Percentiles rank a stretch among this genome's conserved stretches.
Conservation (phyloP, 1,139 yeast species). For the Diutina neorugosa region DNA sequence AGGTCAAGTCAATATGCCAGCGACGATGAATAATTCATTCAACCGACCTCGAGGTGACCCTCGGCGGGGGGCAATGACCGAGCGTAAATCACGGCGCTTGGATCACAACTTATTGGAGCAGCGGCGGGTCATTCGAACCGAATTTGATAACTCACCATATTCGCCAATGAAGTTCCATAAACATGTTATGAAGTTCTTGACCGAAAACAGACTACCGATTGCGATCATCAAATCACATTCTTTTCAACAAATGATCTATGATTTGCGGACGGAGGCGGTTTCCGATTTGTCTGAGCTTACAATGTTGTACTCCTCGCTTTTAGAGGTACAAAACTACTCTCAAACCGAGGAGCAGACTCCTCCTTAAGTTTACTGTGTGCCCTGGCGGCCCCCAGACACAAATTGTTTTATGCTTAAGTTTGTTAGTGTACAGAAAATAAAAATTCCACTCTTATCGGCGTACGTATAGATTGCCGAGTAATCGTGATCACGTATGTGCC, state of each 20-base stretch:
- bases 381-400: too few relatives aligned
- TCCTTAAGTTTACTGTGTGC: neutral
- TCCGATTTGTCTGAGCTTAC: constrained; percentile 36
- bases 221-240: constrained; percentile 36
- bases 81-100: neutral
- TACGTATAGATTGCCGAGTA: too few relatives aligned
- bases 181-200: constrained; percentile 36
- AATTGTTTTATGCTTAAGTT: too few relatives aligned
- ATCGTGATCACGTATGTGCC: too few relatives aligned
- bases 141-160: constrained; percentile 33
- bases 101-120: constrained; percentile 1
- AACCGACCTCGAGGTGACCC: neutral
- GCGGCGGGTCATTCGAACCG: constrained; percentile 1
- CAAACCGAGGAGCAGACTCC: neutral
- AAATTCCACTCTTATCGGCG: too few relatives aligned
- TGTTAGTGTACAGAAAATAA: too few relatives aligned
- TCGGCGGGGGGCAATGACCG: neutral
- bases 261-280: constrained; percentile 36
- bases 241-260: constrained; percentile 40
- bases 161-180: constrained; percentile 36
- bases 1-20: neutral
- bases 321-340: constrained; percentile 21
- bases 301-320: constrained; percentile 29
- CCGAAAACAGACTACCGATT: constrained; percentile 40
- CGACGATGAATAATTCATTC: neutral